Conservation (phyloP, 768 basidiomycete genomes). For the Clavaria fumosa region DNA sequence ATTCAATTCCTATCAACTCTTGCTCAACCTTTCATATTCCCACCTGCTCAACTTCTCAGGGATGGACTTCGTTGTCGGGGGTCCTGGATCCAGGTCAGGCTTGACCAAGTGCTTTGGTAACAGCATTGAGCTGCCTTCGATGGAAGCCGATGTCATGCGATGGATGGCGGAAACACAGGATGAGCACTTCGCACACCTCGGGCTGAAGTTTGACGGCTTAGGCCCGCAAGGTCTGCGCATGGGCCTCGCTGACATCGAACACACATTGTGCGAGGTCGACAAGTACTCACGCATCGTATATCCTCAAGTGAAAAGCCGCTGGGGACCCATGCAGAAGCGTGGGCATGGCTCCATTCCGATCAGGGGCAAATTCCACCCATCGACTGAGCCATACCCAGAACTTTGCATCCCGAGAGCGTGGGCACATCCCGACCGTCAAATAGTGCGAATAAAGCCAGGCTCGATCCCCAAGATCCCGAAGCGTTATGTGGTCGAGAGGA, state of each 20-base stretch:
- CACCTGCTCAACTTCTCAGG: conserved; percentile 43
- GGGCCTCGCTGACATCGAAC: conserved; percentile 61
- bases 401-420: conserved; percentile 39
- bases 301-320: conserved; percentile 27
- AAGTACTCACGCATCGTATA: conserved; percentile 54
- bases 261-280: conserved; percentile 65
- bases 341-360: neutral
- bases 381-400: conserved; percentile 12
- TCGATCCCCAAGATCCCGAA: conserved; percentile 25
- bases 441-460: conserved; percentile 26
- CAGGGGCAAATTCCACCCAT: conserved; percentile 19
- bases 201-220: conserved; percentile 35
- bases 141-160: conserved; percentile 44
- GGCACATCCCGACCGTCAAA: conserved; percentile 29
- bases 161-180: conserved; percentile 48
- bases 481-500: conserved; percentile 25
- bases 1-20: conserved; percentile 57
- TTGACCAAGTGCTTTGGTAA: conserved; percentile 51
- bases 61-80: conserved; percentile 55
- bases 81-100: conserved; percentile 51
- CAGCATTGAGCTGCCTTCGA: conserved; percentile 20
- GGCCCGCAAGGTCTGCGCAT: conserved; percentile 35
- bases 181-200: conserved; percentile 44
- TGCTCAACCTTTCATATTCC: conserved; percentile 45
- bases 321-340: conserved; percentile 22